Percentiles rank a stretch among this genome's conserved stretches.
These are phyloP conservation scores for Linum lewisii DNA, from an alignment of 345 rosid genomes.

Conservation along the genomic window DNA sequence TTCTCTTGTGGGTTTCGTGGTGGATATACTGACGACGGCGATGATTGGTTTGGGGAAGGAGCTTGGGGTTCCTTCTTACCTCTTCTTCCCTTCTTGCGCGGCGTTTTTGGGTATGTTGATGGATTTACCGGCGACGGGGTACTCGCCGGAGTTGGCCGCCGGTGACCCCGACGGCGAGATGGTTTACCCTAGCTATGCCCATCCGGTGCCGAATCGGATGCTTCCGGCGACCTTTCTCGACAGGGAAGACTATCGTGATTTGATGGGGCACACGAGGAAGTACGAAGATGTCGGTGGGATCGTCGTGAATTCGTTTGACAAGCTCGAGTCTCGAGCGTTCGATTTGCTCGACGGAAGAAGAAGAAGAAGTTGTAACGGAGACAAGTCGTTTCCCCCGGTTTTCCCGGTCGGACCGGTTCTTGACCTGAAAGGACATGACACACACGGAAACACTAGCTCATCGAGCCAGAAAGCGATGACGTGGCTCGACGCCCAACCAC, in stretches of 20 bases:
- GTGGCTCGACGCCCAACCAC: slow-evolving; percentile 8
- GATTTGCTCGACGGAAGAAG: background rate
- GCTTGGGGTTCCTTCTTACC: slow-evolving; percentile 7
- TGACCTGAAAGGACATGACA: background rate
- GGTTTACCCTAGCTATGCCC: background rate
- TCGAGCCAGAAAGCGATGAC: too few species aligned
- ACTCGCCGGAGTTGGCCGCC: background rate
- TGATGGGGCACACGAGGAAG: slow-evolving; percentile 1
- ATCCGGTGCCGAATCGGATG: slow-evolving; percentile 1
- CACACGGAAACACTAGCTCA: too few species aligned
- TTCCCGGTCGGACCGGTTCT: slow-evolving; percentile 11
- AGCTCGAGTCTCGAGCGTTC: slow-evolving; percentile 12
- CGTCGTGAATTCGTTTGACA: slow-evolving; percentile 8
- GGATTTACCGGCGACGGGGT: background rate
- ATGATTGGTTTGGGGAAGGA: slow-evolving; percentile 4
- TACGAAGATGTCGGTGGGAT: slow-evolving; percentile 6
- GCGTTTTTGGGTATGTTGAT: background rate
- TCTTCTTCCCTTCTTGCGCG: slow-evolving; percentile 8
- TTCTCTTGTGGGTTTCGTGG: slow-evolving; percentile 1
- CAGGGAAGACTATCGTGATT: background rate
- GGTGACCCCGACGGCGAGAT: slow-evolving; percentile 3
- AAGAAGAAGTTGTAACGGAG: background rate
- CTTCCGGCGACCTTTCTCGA: background rate
- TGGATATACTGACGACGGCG: slow-evolving; percentile 6
- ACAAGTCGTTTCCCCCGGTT: slow-evolving; percentile 1